Evolutionary conservation across 192 early-diverging fungal species (phyloP).

Genomic region (Coemansia sp.): DNA sequence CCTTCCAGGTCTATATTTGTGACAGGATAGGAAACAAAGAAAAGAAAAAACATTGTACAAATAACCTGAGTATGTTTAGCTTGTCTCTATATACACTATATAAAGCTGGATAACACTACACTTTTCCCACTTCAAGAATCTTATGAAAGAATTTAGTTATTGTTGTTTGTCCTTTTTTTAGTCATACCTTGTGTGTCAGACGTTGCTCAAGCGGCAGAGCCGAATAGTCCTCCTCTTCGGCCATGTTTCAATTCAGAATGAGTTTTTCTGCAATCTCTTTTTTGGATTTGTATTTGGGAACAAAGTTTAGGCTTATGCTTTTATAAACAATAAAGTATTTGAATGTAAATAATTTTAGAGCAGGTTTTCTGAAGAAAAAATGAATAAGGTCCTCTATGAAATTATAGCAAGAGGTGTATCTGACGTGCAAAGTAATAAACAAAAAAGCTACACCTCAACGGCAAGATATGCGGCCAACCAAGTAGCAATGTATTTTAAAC

Average conservation of each 20-base stretch:
- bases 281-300: not conserved
- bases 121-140: not conserved
- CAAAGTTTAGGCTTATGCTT: not conserved
- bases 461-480: not conserved
- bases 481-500: not conserved
- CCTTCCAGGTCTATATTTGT: slow-evolving; percentile 84
- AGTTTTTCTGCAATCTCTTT: no score
- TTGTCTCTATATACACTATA: not conserved
- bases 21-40: not conserved
- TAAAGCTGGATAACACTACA: not conserved
- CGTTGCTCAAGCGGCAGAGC: slow-evolving; percentile 75
- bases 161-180: no score
- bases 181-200: slow-evolving; percentile 77
- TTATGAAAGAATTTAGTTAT: no score
- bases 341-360: not conserved
- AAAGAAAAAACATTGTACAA: slow-evolving; percentile 11
- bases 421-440: not conserved
- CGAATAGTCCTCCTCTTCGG: slow-evolving; percentile 77
- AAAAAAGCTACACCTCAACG: not conserved
- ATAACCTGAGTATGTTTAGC: not conserved
- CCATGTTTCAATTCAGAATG: slow-evolving; percentile 17
- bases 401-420: not conserved
- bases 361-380: not conserved
- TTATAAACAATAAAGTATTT: not conserved
- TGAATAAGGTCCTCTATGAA: slow-evolving; percentile 1